Percentiles rank a stretch among this genome's conserved stretches.
Conservation (phyloP, 1,139 yeast genomes). For the Yamadazyma friedrichii region DNA sequence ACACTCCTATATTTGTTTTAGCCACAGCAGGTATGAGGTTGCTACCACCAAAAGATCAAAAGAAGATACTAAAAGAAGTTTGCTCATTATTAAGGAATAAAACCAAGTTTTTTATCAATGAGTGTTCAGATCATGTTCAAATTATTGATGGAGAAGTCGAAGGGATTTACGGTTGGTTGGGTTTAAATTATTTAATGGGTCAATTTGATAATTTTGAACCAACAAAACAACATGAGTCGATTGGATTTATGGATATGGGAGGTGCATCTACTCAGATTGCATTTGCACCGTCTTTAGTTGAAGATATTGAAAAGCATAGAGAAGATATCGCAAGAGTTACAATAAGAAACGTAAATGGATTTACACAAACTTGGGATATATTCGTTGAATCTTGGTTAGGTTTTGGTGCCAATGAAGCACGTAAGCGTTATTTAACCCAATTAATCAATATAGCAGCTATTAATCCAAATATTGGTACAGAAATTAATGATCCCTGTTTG, state of each 20-base stretch:
- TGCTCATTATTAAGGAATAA: slow-evolving; percentile 50
- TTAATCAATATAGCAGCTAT: slow-evolving; percentile 30
- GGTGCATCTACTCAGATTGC: slow-evolving; percentile 86
- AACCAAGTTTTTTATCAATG: slow-evolving; percentile 47
- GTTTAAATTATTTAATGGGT: slow-evolving; percentile 65
- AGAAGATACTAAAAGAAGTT: slow-evolving; percentile 47
- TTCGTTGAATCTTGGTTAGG: slow-evolving; percentile 85
- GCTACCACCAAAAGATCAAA: slow-evolving; percentile 46
- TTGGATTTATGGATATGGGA: slow-evolving; percentile 90
- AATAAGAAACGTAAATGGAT: slow-evolving; percentile 60
- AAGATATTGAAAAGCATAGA: slow-evolving; percentile 53
- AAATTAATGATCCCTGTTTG: slow-evolving; percentile 65
- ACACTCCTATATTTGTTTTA: slow-evolving; percentile 70
- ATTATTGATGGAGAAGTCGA: slow-evolving; percentile 80
- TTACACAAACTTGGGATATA: slow-evolving; percentile 62
- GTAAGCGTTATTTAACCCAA: slow-evolving; percentile 60
- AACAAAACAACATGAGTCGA: slow-evolving; percentile 43
- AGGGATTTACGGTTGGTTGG: slow-evolving; percentile 81
- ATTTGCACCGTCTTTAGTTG: slow-evolving; percentile 60
- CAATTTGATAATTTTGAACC: slow-evolving; percentile 47
- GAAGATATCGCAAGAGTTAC: slow-evolving; percentile 63
- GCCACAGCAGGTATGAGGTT: slow-evolving; percentile 87
- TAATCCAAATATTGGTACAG: slow-evolving; percentile 18
- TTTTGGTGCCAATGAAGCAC: slow-evolving; percentile 80
- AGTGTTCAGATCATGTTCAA: slow-evolving; percentile 62